Evolutionary conservation across 2,329 filamentous ascomycete species (phyloP).

Genomic region (Aspergillus tubingensis): DNA sequence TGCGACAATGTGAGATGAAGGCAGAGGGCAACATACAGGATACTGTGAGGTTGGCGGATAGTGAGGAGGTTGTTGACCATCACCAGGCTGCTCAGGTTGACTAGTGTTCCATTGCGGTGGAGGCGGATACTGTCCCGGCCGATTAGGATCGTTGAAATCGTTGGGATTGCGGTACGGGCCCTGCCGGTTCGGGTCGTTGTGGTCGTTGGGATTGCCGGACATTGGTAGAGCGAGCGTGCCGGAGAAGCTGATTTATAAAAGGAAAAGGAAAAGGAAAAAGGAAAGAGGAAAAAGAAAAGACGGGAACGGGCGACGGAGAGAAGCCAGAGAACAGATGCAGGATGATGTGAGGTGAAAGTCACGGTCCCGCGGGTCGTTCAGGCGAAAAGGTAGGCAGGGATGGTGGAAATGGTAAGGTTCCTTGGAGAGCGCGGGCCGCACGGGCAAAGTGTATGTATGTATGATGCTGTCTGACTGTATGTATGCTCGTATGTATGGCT

Average conservation of each 20-base stretch:
- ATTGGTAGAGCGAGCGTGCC: constrained; percentile 36
- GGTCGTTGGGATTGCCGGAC: constrained; percentile 46
- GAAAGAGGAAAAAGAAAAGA: not conserved
- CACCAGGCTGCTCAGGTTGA: constrained; percentile 43
- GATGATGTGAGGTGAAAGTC: constrained; percentile 34
- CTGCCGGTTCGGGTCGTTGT: constrained; percentile 46
- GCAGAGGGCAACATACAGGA: constrained; percentile 33
- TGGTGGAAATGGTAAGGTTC: constrained; percentile 6
- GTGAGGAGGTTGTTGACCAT: constrained; percentile 39
- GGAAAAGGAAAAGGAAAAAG: constrained; percentile 25
- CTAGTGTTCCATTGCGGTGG: constrained; percentile 44
- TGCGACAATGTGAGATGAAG: too few species aligned
- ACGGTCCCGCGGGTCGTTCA: constrained; percentile 21
- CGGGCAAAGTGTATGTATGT: constrained; percentile 14
- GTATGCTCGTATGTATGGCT: constrained; percentile 15
- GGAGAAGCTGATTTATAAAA: constrained; percentile 26
- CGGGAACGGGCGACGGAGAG: not conserved
- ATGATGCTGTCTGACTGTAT: constrained; percentile 12
- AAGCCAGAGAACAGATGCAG: constrained; percentile 28
- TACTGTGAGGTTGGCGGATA: constrained; percentile 39
- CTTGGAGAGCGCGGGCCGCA: not conserved
- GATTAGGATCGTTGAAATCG: constrained; percentile 44
- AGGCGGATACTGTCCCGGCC: constrained; percentile 48
- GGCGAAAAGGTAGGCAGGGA: constrained; percentile 21
- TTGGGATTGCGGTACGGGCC: constrained; percentile 49